phyloP scores from a whole-genome alignment of 208 protist genomes.

The Blastocrithidia nonstop region DNA sequence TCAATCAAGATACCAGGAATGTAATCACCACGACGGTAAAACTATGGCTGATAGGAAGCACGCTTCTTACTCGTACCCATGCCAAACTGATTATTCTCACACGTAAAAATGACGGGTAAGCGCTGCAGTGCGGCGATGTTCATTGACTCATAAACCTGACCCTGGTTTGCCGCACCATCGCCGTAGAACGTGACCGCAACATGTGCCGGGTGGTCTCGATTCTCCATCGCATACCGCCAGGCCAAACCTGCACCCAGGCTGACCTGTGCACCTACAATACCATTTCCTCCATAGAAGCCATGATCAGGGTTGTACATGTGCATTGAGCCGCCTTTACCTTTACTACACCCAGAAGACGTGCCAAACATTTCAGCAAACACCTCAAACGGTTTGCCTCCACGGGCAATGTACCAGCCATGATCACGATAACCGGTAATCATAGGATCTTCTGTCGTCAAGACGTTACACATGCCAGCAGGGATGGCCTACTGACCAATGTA shows the following conservation, averaged over 20 bases:
- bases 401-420: conserved; percentile 86
- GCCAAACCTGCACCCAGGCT: conserved; percentile 92
- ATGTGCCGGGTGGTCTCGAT: conserved; percentile 67
- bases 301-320: conserved; percentile 91
- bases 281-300: conserved; percentile 97
- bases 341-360: conserved; percentile 63
- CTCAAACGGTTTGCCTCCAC: conserved; percentile 78
- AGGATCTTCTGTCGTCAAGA: conserved; percentile 79
- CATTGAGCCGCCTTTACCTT: conserved; percentile 96
- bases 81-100: conserved; percentile 97
- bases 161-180: conserved; percentile 96
- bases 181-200: conserved; percentile 91
- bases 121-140: conserved; percentile 97
- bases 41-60: conserved; percentile 80
- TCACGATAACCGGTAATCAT: conserved; percentile 95
- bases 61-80: conserved; percentile 94
- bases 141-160: conserved; percentile 96
- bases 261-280: conserved; percentile 96
- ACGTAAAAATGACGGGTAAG: conserved; percentile 91
- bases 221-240: conserved; percentile 75
- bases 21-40: conserved; percentile 95
- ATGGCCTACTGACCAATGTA: conserved; percentile 97
- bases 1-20: conserved; percentile 93
- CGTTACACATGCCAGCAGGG: conserved; percentile 86
- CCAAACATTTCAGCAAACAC: conserved; percentile 91